Conservation (phyloP, 2,329 filamentous ascomycete genomes). For the Tolypocladium amazonense region DNA sequence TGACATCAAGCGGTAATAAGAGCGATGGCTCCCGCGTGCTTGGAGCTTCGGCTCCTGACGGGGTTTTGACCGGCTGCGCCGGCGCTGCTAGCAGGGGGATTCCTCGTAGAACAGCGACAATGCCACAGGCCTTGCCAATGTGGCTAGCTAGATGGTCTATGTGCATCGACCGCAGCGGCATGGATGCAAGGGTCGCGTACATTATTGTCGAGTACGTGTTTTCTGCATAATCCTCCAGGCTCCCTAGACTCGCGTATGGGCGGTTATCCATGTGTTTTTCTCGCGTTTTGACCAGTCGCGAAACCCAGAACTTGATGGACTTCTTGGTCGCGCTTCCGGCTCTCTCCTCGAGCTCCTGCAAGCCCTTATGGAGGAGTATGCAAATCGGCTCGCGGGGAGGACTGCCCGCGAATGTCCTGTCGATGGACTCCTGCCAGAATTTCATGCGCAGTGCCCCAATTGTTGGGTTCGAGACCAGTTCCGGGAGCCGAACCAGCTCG, state of each 20-base stretch:
- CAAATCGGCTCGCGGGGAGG: constrained; percentile 90
- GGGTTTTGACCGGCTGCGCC: constrained; percentile 36
- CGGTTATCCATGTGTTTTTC: constrained; percentile 77
- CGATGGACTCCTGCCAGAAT: constrained; percentile 85
- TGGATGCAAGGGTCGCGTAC: constrained; percentile 72
- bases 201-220: constrained; percentile 89
- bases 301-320: constrained; percentile 61
- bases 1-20: constrained; percentile 77
- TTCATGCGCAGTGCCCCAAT: constrained; percentile 85
- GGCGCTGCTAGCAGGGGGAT: constrained; percentile 78
- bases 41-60: constrained; percentile 25
- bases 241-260: constrained; percentile 62
- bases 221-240: constrained; percentile 82
- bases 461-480: constrained; percentile 77
- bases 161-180: constrained; percentile 72
- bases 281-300: constrained; percentile 67
- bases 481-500: constrained; percentile 80
- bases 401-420: constrained; percentile 62
- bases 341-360: constrained; percentile 47
- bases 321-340: constrained; percentile 29
- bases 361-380: constrained; percentile 65
- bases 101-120: constrained; percentile 75
- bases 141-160: constrained; percentile 91
- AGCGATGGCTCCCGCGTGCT: constrained; percentile 41
- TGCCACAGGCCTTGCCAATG: constrained; percentile 88